phyloP scores from a whole-genome alignment of 139 green algal species.

The Chlorella sp. region DNA sequence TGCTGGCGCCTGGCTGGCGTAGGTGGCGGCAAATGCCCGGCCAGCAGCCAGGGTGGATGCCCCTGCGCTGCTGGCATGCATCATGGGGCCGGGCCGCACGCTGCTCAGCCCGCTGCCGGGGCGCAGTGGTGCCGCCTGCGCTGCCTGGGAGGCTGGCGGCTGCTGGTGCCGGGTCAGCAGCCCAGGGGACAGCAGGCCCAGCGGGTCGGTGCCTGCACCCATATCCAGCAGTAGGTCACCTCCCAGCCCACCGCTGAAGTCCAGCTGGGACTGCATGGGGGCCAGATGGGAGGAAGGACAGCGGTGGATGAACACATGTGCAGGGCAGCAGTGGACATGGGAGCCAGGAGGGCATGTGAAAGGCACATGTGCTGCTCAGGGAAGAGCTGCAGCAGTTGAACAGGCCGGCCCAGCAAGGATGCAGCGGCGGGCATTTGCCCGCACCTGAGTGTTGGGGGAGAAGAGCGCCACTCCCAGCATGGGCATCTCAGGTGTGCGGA shows the following conservation, averaged over 20 bases:
- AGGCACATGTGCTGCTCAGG: too few relatives aligned
- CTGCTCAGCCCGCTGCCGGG: conserved; percentile 20
- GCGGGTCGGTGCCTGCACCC: conserved; percentile 3
- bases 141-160: neutral
- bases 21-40: neutral
- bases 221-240: conserved; percentile 22
- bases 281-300: too few relatives aligned
- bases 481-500: conserved; percentile 27
- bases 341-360: too few relatives aligned
- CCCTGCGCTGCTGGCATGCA: neutral
- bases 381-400: too few relatives aligned
- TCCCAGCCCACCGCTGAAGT: conserved; percentile 13
- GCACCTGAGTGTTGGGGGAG: conserved; percentile 21
- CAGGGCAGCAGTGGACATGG: too few relatives aligned
- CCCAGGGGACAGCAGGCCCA: conserved; percentile 18
- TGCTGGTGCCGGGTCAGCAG: neutral
- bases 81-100: neutral
- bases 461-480: conserved; percentile 43
- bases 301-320: too few relatives aligned
- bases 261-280: conserved; percentile 23
- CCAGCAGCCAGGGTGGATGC: neutral
- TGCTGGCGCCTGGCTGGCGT: neutral
- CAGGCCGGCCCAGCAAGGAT: too few relatives aligned
- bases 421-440: too few relatives aligned
- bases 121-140: neutral